Evolutionary conservation across 2,329 filamentous ascomycete species (phyloP), one percentile per base, ranked within the genome.

Genomic region (Phyllosticta citrichinensis): DNA sequence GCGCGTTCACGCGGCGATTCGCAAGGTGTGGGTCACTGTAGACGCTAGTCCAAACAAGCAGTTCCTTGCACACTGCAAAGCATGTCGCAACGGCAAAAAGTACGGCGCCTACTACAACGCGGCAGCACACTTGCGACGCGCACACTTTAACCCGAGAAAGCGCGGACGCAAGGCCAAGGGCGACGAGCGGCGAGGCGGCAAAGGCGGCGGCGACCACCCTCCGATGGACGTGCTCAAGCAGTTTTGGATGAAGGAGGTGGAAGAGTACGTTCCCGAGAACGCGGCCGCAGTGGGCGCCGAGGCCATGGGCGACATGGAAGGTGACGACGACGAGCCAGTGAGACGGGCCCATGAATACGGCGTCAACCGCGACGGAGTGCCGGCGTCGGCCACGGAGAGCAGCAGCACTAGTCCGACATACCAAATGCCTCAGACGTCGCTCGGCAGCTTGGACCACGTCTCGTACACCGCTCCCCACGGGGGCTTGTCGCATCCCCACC

Each of bases 71-170:
- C 87, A 88, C 66, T 97, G 92, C 82, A 96, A 96, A 74, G 83
- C 88, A 55, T 97, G 93, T 73, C 82, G 81, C 56, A 81, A 81
- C 53, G 77, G 81, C 60, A 97, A 96, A 78, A 82, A 83, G 62
- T 97, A 97, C 67, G 88, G 88, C 3, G 89, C 89, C 17, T 94
- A 97, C 76, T 97, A 97, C 76, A 97, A 97, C 68, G 93, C 92
- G 0, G 91, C 91, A 0, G 93, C 91, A 0, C 93, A 97, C 71
- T 81, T 97, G 9, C 83, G 92, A 52, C 86, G 93, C 56, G 87
- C 88, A 0, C 93, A 97, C 72, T 97, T 97, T 79, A 89, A 88
- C 69, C 87, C 83, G 1, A 80, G 82, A 66, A 82, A 83, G 70
- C 77, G 81, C 22, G 83, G 82, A 9, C 75, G 82, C 56, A 77